Evolutionary conservation across 441 rosid species (phyloP), one percentile per base, ranked within the genome.

Genomic region (Pelargonium australe): DNA sequence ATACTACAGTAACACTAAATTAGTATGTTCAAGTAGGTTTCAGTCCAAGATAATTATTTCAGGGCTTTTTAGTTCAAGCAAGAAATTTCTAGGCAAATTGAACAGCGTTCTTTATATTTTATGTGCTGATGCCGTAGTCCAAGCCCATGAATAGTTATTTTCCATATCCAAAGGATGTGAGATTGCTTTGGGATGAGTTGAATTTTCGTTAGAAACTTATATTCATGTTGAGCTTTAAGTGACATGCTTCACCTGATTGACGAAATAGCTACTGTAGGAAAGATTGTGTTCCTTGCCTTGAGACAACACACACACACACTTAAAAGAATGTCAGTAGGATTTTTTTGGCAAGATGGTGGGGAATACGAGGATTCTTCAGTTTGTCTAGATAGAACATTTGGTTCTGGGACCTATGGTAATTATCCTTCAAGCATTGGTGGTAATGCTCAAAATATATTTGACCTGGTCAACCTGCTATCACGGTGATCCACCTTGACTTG

Each of bases 161-260:
- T 55, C 61, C 61, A 14, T 55, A 14, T 55, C 23, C 61, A 14
- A 55, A 55, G 10, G 2, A 14, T 1, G 61, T 55, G 61, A 37
- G 61, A 20, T 55, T 55, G 16, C 3, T 55, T 55, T 16, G 61
- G 61, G 61, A 55, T 55, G 23, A 14, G 7, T 55, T n/a, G 20
- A 55, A 9, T 55, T 55, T 14, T 14, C 7, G 61, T 57, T 57
- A 57, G 20, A 19, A 57, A 57, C 28, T 23, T 57, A 16, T 55
- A n/a, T 53, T 53, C 14, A 19, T 17, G 61, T 55, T 55, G 61
- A 55, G 61, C 5, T 55, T 13, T 23, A 16, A 14, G 20, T 14
- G 61, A 55, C 60, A 53, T 53, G 19, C 28, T 57, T 57, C 23
- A 16, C 62, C 62, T 57, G 16, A 17, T 57, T 57, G 62, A 58